Base-by-base conservation (phyloP, 306 rosid species). In the Prunus kanzakura region DNA sequence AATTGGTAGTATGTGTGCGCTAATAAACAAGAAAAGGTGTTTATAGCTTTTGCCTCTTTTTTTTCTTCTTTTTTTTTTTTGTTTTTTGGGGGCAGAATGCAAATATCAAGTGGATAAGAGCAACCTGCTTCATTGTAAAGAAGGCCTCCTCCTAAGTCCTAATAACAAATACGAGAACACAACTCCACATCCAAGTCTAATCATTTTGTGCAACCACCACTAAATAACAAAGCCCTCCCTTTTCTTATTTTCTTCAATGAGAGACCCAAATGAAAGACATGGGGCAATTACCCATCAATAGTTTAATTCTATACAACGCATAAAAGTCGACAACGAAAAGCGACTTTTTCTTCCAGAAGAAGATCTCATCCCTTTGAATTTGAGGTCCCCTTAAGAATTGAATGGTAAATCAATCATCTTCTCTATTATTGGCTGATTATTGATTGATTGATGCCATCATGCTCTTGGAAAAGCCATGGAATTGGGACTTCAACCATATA, bases 161-260 rank as follows among this genome's bases (percentile, higher is more conserved):
- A 73, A 72, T 45, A 73, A 72, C 64, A 57, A 43, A 11, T 12
- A 54, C 18, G 15, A 73, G 25, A 19, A 49, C 66, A 54, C 71
- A 57, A 52, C 67, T 52, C 63, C 54, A 43, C 69, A 70, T 22
- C 47, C 4, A 52, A 52, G 18, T 76, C 7, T 3, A 16, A 6
- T 15, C 15, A 79, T 77, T 71, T 68, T 78, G 41, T 78, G 69
- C 74, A 84, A 85, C 80, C 82, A 79, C 83, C 73, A 63, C 65
- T 30, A 57, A 49, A 50, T 67, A 50, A 76, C 72, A 69, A 45
- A 19, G 29, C 49, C 38, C 75, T 51, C 35, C 10, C 10, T 72
- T 80, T 45, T 63, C 4, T 45, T 63, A 46, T 12, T 41, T 25
- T 71, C 23, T 67, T 76, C 38, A 50, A 79, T 75, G 78, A 71